Percentiles rank a stretch among this genome's conserved stretches.
Evolutionary conservation across 2,329 filamentous ascomycete genomes (phyloP).

Genomic region (Cadophora sp.): DNA sequence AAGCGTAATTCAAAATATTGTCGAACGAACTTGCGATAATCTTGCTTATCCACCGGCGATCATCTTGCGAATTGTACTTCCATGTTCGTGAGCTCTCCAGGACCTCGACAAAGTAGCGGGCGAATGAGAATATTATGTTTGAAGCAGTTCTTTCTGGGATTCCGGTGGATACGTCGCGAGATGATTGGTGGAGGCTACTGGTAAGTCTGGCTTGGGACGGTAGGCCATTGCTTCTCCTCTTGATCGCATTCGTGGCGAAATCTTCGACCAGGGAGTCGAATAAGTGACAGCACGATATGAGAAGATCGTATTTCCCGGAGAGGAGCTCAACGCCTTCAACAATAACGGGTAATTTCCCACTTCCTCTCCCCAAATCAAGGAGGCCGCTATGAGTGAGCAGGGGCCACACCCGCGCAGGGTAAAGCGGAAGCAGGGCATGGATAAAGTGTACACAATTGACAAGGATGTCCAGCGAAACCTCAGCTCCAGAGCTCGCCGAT

Average conservation of each 20-base stretch:
- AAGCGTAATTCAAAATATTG: conserved; percentile 73
- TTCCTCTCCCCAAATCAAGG: conserved; percentile 76
- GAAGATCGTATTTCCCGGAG: conserved; percentile 76
- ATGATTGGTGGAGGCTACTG: conserved; percentile 39
- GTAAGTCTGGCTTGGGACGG: conserved; percentile 51
- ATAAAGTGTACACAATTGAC: conserved; percentile 81
- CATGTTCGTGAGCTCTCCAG: conserved; percentile 87
- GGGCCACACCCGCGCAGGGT: conserved; percentile 88
- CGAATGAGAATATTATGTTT: conserved; percentile 74
- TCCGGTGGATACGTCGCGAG: conserved; percentile 66
- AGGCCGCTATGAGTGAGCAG: conserved; percentile 83
- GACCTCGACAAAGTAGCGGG: conserved; percentile 78
- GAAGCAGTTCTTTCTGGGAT: conserved; percentile 81
- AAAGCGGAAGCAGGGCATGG: conserved; percentile 71
- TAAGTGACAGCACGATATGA: conserved; percentile 74
- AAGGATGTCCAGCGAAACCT: conserved; percentile 65
- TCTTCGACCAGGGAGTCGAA: conserved; percentile 81
- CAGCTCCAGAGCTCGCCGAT: conserved; percentile 47
- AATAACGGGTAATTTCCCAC: conserved; percentile 78
- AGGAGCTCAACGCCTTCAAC: conserved; percentile 84
- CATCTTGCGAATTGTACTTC: conserved; percentile 75
- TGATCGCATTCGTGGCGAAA: conserved; percentile 71
- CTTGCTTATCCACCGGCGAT: conserved; percentile 72
- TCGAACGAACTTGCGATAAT: conserved; percentile 74
- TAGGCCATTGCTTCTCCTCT: conserved; percentile 65